Conservation (phyloP, 345 rosid genomes). For the Euphorbia peplus region DNA sequence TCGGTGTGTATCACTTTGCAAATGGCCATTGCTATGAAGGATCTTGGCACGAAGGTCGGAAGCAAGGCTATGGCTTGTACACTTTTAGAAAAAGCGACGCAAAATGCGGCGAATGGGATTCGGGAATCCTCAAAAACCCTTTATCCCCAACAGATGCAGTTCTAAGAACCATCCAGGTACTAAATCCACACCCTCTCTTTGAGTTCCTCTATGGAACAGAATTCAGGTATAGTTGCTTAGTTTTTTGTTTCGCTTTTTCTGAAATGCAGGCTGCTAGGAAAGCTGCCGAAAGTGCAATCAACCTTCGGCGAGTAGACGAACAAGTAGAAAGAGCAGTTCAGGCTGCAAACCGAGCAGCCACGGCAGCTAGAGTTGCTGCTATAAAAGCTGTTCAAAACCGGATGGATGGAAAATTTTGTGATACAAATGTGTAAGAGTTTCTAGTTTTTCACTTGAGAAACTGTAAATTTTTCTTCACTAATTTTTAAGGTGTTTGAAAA, state of each 20-base stretch:
- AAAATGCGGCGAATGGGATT: conserved; percentile 78
- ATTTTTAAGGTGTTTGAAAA: conserved; percentile 10
- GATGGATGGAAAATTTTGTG: conserved; percentile 89
- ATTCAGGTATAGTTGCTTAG: too few relatives aligned
- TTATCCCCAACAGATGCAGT: conserved; percentile 45
- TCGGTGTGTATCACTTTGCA: conserved; percentile 82
- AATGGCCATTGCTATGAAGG: conserved; percentile 94
- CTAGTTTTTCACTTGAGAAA: conserved; percentile 11
- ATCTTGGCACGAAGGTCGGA: conserved; percentile 95
- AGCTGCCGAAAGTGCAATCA: conserved; percentile 67
- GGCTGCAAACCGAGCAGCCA: conserved; percentile 83
- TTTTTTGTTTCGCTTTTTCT: not conserved
- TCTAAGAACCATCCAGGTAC: conserved; percentile 64
- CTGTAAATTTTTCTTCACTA: conserved; percentile 34
- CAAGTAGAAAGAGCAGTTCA: conserved; percentile 63
- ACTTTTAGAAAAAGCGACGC: conserved; percentile 64
- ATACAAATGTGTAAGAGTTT: conserved; percentile 33
- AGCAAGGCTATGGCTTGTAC: conserved; percentile 87
- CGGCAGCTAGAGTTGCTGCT: conserved; percentile 96
- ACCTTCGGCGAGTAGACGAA: conserved; percentile 59
- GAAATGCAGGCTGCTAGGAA: conserved; percentile 65
- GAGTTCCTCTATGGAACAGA: too few relatives aligned
- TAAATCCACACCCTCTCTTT: conserved; percentile 4
- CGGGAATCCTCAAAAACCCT: conserved; percentile 52
- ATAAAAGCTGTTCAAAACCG: conserved; percentile 90